Evolutionary conservation across 2,329 filamentous ascomycete species (phyloP).

Genomic region (Nemania abortiva): DNA sequence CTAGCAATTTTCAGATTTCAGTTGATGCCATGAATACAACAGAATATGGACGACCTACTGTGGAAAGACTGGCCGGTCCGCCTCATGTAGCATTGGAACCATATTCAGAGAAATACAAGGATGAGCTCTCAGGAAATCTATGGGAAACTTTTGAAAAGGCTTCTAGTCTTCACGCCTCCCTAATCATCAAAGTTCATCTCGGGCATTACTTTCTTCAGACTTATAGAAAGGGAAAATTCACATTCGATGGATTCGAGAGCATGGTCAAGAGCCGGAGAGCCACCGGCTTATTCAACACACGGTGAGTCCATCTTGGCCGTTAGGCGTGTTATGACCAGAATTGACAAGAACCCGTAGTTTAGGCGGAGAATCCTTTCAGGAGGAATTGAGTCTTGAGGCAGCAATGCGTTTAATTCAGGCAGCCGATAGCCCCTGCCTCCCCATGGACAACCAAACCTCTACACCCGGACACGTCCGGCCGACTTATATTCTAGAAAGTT

Average conservation of each 20-base stretch:
- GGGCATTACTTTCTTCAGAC: slow-evolving; percentile 40
- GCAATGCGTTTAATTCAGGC: slow-evolving; percentile 40
- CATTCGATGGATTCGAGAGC: slow-evolving; percentile 39
- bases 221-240: slow-evolving; percentile 36
- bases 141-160: slow-evolving; percentile 39
- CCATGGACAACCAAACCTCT: slow-evolving; percentile 38
- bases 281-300: slow-evolving; percentile 37
- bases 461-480: slow-evolving; percentile 41
- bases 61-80: slow-evolving; percentile 27
- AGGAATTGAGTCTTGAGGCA: slow-evolving; percentile 24
- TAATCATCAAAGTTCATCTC: slow-evolving; percentile 39
- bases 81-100: neutral
- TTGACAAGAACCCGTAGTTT: slow-evolving; percentile 40
- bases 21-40: slow-evolving; percentile 27
- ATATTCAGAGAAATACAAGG: slow-evolving; percentile 28
- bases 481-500: slow-evolving; percentile 43
- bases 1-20: slow-evolving; percentile 34
- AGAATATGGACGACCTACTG: slow-evolving; percentile 26
- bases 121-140: slow-evolving; percentile 34
- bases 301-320: slow-evolving; percentile 33
- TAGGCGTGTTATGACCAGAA: neutral
- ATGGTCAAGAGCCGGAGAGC: slow-evolving; percentile 45
- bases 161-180: slow-evolving; percentile 35
- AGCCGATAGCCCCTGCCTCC: slow-evolving; percentile 37
- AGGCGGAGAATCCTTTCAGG: slow-evolving; percentile 17